A percentile compares a stretch with the other conserved stretches of the same genome.
phyloP scores from a whole-genome alignment of 768 basidiomycete species.

The Psilocybe subaeruginosa region DNA sequence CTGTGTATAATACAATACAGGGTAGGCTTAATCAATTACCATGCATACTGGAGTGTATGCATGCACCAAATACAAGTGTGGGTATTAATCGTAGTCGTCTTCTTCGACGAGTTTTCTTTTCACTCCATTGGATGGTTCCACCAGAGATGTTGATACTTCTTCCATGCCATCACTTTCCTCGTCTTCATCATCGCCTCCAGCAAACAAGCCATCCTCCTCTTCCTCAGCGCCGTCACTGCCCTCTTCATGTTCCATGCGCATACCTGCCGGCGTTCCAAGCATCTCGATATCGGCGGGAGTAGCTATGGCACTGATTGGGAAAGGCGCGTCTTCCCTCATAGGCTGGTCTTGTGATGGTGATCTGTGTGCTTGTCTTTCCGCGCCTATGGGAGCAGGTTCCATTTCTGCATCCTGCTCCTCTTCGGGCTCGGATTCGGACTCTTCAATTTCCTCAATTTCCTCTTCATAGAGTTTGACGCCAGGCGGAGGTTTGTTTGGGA shows the following conservation, averaged over 20 bases:
- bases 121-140: constrained; percentile 58
- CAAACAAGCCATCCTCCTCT: constrained; percentile 79
- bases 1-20: constrained; percentile 18
- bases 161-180: constrained; percentile 87
- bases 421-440: constrained; percentile 67
- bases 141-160: constrained; percentile 61
- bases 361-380: constrained; percentile 16
- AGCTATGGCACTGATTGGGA: constrained; percentile 62
- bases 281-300: constrained; percentile 76
- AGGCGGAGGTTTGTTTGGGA: constrained; percentile 84
- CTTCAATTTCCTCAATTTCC: constrained; percentile 81
- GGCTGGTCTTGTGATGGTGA: constrained; percentile 38
- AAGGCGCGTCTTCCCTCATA: constrained; percentile 50
- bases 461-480: constrained; percentile 77
- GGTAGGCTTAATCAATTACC: constrained; percentile 6
- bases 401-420: constrained; percentile 71
- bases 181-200: constrained; percentile 73
- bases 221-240: constrained; percentile 77
- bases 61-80: not conserved
- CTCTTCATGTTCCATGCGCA: constrained; percentile 48
- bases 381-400: constrained; percentile 48
- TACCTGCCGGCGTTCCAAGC: constrained; percentile 46
- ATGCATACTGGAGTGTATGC: constrained; percentile 1
- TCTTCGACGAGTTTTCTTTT: constrained; percentile 86
- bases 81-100: constrained; percentile 71